Conservation (phyloP, 2,329 filamentous ascomycete genomes). For the Cordyceps javanica region DNA sequence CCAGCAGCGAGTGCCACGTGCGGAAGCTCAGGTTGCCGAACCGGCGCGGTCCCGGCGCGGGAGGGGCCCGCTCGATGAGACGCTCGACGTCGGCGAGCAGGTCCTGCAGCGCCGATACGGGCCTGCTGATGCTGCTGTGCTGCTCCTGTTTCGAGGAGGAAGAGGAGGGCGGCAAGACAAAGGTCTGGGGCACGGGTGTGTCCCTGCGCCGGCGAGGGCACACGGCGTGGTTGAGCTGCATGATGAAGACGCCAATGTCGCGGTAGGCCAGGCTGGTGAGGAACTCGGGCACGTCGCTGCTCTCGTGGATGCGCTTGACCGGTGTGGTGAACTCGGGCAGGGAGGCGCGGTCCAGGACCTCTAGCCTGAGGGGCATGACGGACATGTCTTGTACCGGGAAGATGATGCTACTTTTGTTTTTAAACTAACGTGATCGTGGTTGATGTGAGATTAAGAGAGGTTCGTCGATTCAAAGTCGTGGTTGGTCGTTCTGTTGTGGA, state of each 20-base stretch:
- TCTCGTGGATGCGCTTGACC: conserved; percentile 76
- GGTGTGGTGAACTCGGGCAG: conserved; percentile 59
- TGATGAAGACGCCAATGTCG: conserved; percentile 79
- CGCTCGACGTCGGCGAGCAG: conserved; percentile 59
- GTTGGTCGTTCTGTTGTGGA: neutral
- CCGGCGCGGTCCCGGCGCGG: conserved; percentile 75
- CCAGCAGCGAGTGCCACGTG: conserved; percentile 69
- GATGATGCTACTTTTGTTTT: neutral
- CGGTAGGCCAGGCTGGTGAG: conserved; percentile 75
- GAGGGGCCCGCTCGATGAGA: conserved; percentile 72
- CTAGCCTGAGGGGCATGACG: conserved; percentile 28
- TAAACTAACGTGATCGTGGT: neutral
- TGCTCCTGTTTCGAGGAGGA: conserved; percentile 24
- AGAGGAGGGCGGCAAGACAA: conserved; percentile 32
- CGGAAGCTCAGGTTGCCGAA: conserved; percentile 93
- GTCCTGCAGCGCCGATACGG: conserved; percentile 57
- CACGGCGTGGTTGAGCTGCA: conserved; percentile 85
- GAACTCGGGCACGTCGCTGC: conserved; percentile 74
- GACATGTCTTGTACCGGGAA: neutral
- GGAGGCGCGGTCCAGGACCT: conserved; percentile 40
- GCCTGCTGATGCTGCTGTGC: too few species aligned
- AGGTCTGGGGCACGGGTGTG: conserved; percentile 30
- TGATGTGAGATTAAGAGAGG: neutral
- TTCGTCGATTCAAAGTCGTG: neutral
- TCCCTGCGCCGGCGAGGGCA: conserved; percentile 58